Evolutionary conservation across 2,329 filamentous ascomycete genomes (phyloP).

Genomic region (Fusarium lateritium): DNA sequence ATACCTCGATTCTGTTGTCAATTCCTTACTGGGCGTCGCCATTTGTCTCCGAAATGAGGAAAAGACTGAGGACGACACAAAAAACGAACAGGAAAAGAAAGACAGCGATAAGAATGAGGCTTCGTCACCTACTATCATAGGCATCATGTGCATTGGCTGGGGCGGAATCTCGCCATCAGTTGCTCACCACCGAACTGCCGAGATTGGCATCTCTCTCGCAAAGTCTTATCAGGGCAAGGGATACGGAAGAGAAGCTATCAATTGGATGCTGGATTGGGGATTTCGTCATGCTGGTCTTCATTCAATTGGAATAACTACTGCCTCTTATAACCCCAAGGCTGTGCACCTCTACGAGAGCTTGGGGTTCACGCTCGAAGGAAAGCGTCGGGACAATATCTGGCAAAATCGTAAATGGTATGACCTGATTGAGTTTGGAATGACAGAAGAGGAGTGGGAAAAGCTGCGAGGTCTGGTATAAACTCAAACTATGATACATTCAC

Average conservation of each 20-base stretch:
- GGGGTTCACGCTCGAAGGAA: slow-evolving; percentile 13
- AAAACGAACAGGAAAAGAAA: neutral
- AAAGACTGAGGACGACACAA: neutral
- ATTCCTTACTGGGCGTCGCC: slow-evolving; percentile 13
- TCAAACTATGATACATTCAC: too few species aligned
- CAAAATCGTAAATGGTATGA: slow-evolving; percentile 60
- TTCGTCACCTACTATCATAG: neutral
- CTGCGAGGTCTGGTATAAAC: slow-evolving; percentile 11
- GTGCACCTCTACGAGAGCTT: slow-evolving; percentile 14
- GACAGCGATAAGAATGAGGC: neutral
- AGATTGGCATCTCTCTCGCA: slow-evolving; percentile 7
- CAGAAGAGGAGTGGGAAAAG: slow-evolving; percentile 58
- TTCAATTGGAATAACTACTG: slow-evolving; percentile 8
- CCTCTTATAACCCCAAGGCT: slow-evolving; percentile 7
- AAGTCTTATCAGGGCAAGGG: slow-evolving; percentile 21
- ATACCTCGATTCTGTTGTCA: slow-evolving; percentile 13
- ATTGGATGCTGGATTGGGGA: slow-evolving; percentile 29
- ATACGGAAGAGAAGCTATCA: slow-evolving; percentile 18
- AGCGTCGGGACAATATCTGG: slow-evolving; percentile 55
- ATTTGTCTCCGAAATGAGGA: slow-evolving; percentile 3
- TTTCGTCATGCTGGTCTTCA: slow-evolving; percentile 23
- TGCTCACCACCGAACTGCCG: slow-evolving; percentile 12
- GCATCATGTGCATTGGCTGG: slow-evolving; percentile 30
- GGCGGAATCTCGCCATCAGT: slow-evolving; percentile 10
- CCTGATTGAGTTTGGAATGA: slow-evolving; percentile 55